Evolutionary conservation across 306 rosid genomes (phyloP).

Genomic region (Leucaena leucocephala): DNA sequence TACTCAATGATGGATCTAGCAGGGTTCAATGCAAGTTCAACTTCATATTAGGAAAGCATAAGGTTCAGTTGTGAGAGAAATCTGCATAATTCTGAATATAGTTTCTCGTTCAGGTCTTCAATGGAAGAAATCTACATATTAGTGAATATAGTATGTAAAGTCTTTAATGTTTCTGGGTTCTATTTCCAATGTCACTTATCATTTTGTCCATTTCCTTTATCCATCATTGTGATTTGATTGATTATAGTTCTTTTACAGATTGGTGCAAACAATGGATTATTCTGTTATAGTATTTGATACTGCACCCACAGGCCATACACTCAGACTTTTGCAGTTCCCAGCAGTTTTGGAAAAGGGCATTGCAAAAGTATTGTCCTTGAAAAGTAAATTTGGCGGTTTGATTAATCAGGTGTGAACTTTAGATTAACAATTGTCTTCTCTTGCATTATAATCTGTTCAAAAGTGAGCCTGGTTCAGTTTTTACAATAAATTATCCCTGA

Average conservation of each 20-base stretch:
- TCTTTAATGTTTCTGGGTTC: background rate
- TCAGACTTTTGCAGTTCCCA: conserved; percentile 71
- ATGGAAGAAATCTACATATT: background rate
- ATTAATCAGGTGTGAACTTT: conserved; percentile 54
- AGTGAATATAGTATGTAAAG: background rate
- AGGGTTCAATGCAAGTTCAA: background rate
- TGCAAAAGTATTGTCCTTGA: conserved; percentile 67
- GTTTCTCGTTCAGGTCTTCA: background rate
- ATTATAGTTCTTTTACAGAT: conserved; percentile 43
- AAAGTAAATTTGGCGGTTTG: conserved; percentile 70
- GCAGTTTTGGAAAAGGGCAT: conserved; percentile 74
- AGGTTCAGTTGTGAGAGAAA: background rate
- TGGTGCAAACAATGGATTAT: conserved; percentile 81
- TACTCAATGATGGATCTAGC: background rate
- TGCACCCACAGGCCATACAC: conserved; percentile 80
- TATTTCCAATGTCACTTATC: background rate
- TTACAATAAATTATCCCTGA: background rate
- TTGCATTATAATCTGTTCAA: background rate
- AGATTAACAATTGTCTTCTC: background rate
- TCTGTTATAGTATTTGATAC: conserved; percentile 78
- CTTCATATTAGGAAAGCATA: background rate
- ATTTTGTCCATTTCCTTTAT: background rate
- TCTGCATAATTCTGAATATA: background rate
- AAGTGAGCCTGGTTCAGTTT: background rate
- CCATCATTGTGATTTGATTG: background rate